phyloP scores from a whole-genome alignment of 23 red algal species.

The Agarophyton chilense region DNA sequence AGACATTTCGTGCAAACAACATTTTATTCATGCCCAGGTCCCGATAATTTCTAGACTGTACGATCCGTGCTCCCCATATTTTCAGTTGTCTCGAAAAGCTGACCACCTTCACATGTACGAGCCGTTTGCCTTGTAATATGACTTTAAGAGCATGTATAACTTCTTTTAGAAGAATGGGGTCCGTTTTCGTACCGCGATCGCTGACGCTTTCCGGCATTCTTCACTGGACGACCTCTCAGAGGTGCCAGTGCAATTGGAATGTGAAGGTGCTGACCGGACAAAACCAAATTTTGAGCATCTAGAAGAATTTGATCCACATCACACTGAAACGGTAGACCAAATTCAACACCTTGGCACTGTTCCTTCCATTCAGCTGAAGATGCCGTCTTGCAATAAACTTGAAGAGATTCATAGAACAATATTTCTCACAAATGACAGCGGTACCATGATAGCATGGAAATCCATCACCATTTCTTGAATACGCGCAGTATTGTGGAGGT shows the following conservation, averaged over 20 bases:
- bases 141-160: not conserved
- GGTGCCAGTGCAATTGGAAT: not conserved
- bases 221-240: not conserved
- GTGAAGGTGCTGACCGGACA: not conserved
- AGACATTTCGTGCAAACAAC: too few relatives aligned
- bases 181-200: not conserved
- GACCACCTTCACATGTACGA: too few relatives aligned
- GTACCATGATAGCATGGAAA: constrained; percentile 16
- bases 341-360: constrained; percentile 32
- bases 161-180: not conserved
- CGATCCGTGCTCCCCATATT: too few relatives aligned
- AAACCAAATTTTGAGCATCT: not conserved
- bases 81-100: too few relatives aligned
- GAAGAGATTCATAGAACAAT: constrained; percentile 18
- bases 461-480: not conserved
- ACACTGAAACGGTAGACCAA: constrained; percentile 18
- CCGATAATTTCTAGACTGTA: too few relatives aligned
- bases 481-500: not conserved
- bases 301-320: constrained; percentile 40
- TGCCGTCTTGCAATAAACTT: not conserved
- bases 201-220: not conserved
- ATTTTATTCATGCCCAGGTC: too few relatives aligned
- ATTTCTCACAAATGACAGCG: constrained; percentile 48
- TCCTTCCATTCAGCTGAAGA: constrained; percentile 47
- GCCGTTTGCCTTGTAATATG: too few relatives aligned